Evolutionary conservation across 805 yeast species (phyloP), one percentile per base, ranked within the genome.

Genomic region (Saccharomycopsis amapae): DNA sequence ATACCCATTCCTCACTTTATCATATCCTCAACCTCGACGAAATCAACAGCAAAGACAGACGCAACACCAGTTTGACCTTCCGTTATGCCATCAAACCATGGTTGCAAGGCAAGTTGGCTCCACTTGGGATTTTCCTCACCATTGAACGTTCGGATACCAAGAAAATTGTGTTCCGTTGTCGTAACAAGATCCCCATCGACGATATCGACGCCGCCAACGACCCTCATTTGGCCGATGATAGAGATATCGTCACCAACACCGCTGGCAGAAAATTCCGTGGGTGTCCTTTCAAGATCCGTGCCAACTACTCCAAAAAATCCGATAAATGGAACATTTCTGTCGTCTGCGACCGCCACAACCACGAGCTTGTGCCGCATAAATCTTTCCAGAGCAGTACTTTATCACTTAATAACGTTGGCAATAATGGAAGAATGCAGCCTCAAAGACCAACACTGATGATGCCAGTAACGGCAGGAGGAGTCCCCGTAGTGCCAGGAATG

Each of bases 91-190:
- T 46, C 13, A 46, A 46, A 24, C 48, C 47, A 4, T 46, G 49
- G 49, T 30, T 46, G n/a, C 46, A 40, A 18, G 17, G 10, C 15
- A 42, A 35, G 19, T 33, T 46, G 10, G 38, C 9, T 12, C 49
- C 46, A 5, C 31, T 42, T 7, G 49, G 49, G 17, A 36, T 46
- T 9, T 9, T 17, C 5, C 24, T 46, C 5, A 42, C 49, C 15
- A 58, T 61, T 51, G 64, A 60, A 42, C 53, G 64, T 50, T 58
- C 62, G 1, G 63, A 60, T 42, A 43, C 57, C 2, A 52, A 59
- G n/a, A 59, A 60, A 43, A 56, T 59, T 18, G 60, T 61, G n/a
- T 60, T 61, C 54, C 56, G 61, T 44, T 60, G 64, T 46, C 49
- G 47, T n/a, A 31, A 42, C 24, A 40, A 23, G 7, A 22, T 13